A percentile compares a stretch with the other conserved stretches of the same genome.
These are phyloP conservation scores for Suhomyces ambrosiae DNA, from an alignment of 1,139 yeast genomes.

Conservation along the genomic window DNA sequence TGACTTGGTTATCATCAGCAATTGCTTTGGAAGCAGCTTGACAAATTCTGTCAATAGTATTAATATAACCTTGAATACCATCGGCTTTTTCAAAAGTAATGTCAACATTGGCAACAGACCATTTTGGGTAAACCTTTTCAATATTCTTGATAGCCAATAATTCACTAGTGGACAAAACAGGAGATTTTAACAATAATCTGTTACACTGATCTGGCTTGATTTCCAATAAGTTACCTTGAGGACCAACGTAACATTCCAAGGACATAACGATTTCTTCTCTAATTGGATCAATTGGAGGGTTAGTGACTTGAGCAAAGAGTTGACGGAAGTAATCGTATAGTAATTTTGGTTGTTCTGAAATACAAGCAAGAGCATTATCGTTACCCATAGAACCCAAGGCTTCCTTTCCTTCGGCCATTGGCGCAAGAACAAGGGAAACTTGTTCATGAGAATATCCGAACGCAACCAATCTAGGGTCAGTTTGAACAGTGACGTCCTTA, in stretches of 20 bases:
- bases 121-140: slow-evolving; percentile 74
- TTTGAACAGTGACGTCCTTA: slow-evolving; percentile 53
- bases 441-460: slow-evolving; percentile 95
- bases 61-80: slow-evolving; percentile 83
- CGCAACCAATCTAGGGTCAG: slow-evolving; percentile 82
- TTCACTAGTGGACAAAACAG: slow-evolving; percentile 75
- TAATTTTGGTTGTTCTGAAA: slow-evolving; percentile 89
- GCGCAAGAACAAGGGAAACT: slow-evolving; percentile 77
- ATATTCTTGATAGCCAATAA: slow-evolving; percentile 73
- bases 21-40: slow-evolving; percentile 86
- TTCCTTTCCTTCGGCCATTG: slow-evolving; percentile 97
- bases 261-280: slow-evolving; percentile 98
- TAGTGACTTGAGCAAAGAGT: slow-evolving; percentile 96
- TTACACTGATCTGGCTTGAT: slow-evolving; percentile 92
- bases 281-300: slow-evolving; percentile 98
- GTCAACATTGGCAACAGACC: slow-evolving; percentile 83
- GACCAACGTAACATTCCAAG: slow-evolving; percentile 94
- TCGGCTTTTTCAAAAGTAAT: slow-evolving; percentile 84
- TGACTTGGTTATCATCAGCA: slow-evolving; percentile 69
- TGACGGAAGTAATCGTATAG: slow-evolving; percentile 94
- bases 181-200: slow-evolving; percentile 79
- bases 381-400: slow-evolving; percentile 99
- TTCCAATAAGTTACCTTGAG: slow-evolving; percentile 93
- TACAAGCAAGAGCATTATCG: slow-evolving; percentile 95
- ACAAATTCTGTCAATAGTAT: slow-evolving; percentile 84